Conservation (phyloP, 2,329 filamentous ascomycete species). For the Fusarium sp. region DNA sequence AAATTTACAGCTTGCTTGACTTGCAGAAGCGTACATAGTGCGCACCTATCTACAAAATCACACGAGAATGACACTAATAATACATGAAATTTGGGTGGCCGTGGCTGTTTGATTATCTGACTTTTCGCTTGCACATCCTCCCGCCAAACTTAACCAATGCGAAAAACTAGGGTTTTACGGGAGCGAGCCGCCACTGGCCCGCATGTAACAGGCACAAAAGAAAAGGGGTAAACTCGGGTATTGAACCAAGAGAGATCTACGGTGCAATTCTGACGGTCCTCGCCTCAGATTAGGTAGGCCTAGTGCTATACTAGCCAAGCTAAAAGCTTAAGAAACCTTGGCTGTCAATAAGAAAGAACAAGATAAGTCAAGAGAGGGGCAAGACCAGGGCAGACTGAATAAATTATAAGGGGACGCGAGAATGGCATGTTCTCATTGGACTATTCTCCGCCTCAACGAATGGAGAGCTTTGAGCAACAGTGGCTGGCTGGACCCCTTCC, state of each 20-base stretch:
- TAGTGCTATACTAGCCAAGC: constrained; percentile 6
- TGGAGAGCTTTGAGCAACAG: constrained; percentile 27
- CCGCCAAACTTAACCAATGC: not conserved
- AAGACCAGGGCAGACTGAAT: not conserved
- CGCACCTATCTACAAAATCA: not conserved
- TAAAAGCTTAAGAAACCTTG: constrained; percentile 29
- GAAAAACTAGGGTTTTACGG: constrained; percentile 30
- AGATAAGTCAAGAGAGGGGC: constrained; percentile 21
- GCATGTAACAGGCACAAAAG: constrained; percentile 9
- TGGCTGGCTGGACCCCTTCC: constrained; percentile 23
- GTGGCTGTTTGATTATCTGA: not conserved
- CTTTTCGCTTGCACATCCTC: not conserved
- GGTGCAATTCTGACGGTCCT: constrained; percentile 11
- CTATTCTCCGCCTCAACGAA: constrained; percentile 25
- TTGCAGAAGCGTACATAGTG: not conserved
- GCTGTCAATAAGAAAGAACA: constrained; percentile 18
- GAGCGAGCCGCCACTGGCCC: constrained; percentile 30
- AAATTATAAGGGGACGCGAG: constrained; percentile 3
- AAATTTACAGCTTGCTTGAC: not conserved
- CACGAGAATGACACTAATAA: constrained; percentile 25
- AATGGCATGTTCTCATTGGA: not conserved
- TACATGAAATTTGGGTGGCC: too few relatives aligned
- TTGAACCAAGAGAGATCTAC: constrained; percentile 27
- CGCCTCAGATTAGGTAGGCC: constrained; percentile 29
- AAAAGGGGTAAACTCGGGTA: constrained; percentile 26